A percentile compares a stretch with the other conserved stretches of the same genome.
Evolutionary conservation across 768 basidiomycete species (phyloP).

Genomic region (Psilocybe sp.): DNA sequence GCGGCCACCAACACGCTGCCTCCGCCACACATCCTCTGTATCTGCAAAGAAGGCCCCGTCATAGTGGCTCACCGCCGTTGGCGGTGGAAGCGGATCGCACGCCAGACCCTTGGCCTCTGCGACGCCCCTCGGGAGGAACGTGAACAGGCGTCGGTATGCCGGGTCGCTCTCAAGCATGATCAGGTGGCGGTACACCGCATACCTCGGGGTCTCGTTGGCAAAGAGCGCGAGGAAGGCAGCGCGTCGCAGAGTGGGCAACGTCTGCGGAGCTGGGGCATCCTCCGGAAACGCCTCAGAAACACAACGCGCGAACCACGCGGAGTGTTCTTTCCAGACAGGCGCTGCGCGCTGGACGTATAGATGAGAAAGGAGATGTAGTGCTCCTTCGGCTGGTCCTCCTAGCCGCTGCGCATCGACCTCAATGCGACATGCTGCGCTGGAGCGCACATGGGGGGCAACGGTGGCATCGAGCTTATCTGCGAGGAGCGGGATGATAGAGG

Average conservation of each 20-base stretch:
- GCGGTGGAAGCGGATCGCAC: slow-evolving; percentile 88
- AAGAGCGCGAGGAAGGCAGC: slow-evolving; percentile 38
- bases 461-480: slow-evolving; percentile 82
- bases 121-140: slow-evolving; percentile 67
- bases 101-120: slow-evolving; percentile 55
- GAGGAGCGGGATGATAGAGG: slow-evolving; percentile 75
- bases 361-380: slow-evolving; percentile 80
- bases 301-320: slow-evolving; percentile 70
- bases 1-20: slow-evolving; percentile 21
- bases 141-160: slow-evolving; percentile 54
- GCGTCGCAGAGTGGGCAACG: slow-evolving; percentile 31
- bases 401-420: slow-evolving; percentile 65
- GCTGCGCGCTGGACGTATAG: slow-evolving; percentile 81
- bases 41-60: slow-evolving; percentile 73
- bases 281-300: slow-evolving; percentile 37
- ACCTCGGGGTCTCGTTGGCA: slow-evolving; percentile 34
- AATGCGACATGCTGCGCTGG: slow-evolving; percentile 65
- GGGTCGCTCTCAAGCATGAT: slow-evolving; percentile 58
- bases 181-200: slow-evolving; percentile 71
- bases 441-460: slow-evolving; percentile 55
- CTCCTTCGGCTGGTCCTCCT: slow-evolving; percentile 30
- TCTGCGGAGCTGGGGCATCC: slow-evolving; percentile 29
- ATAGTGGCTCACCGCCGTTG: slow-evolving; percentile 56
- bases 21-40: slow-evolving; percentile 48
- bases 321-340: slow-evolving; percentile 77